phyloP scores from a whole-genome alignment of 768 basidiomycete species.

The Flagelloscypha sp. region DNA sequence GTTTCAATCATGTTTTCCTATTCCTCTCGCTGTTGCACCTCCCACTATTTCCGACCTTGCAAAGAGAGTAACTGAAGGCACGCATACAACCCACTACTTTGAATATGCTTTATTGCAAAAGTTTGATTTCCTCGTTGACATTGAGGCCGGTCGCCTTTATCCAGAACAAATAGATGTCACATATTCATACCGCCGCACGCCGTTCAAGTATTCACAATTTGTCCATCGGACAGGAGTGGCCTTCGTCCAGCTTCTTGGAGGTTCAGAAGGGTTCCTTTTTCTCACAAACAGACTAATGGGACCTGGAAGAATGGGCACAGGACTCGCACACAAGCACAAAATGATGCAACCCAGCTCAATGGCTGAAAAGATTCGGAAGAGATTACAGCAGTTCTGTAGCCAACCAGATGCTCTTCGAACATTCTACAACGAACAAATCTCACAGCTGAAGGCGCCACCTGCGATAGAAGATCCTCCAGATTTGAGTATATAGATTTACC shows the following conservation, averaged over 20 bases:
- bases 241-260: constrained; percentile 83
- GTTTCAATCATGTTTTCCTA: constrained; percentile 85
- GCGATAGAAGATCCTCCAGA: constrained; percentile 47
- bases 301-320: constrained; percentile 52
- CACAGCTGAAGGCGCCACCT: constrained; percentile 33
- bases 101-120: constrained; percentile 70
- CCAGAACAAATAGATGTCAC: constrained; percentile 75
- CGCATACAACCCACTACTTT: constrained; percentile 63
- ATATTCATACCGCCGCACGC: constrained; percentile 80
- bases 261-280: constrained; percentile 75
- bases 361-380: constrained; percentile 54
- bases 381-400: constrained; percentile 58
- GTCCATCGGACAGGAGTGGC: constrained; percentile 86
- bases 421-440: constrained; percentile 73
- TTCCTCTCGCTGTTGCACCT: constrained; percentile 68
- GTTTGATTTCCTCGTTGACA: constrained; percentile 77
- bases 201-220: constrained; percentile 81
- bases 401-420: constrained; percentile 41
- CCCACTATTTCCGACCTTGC: constrained; percentile 64
- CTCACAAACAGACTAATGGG: constrained; percentile 82
- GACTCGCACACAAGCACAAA: constrained; percentile 46
- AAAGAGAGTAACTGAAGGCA: constrained; percentile 57
- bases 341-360: constrained; percentile 46
- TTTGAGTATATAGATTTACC: constrained; percentile 32
- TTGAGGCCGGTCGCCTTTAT: constrained; percentile 72